A percentile compares a stretch with the other conserved stretches of the same genome.
Conservation (phyloP, 257 asterid genomes). For the Pogostemon cablin region DNA sequence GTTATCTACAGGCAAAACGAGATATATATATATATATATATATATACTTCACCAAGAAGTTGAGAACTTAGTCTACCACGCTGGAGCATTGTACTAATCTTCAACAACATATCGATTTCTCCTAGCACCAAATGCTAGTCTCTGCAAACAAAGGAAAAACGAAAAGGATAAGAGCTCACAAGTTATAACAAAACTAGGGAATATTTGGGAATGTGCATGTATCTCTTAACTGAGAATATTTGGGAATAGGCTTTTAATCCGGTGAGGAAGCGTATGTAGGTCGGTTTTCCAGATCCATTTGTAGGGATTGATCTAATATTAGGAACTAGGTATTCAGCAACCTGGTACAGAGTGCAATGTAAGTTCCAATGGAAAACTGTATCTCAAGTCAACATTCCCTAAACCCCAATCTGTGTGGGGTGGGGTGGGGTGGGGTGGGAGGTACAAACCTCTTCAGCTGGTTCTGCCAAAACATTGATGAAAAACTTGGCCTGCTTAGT, state of each 20-base stretch:
- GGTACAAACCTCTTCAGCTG: slow-evolving; percentile 79
- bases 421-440: background rate
- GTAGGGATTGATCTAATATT: slow-evolving; percentile 74
- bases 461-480: slow-evolving; percentile 96
- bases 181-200: background rate
- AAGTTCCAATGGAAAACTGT: background rate
- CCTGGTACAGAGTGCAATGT: slow-evolving; percentile 44
- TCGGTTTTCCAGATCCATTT: slow-evolving; percentile 74
- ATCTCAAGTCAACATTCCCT: background rate
- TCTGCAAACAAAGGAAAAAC: slow-evolving; percentile 39
- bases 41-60: no score
- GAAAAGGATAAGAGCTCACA: slow-evolving; percentile 22
- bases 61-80: no score
- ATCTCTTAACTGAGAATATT: slow-evolving; percentile 73
- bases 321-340: slow-evolving; percentile 83
- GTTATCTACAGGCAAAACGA: no score
- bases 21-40: no score
- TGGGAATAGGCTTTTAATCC: slow-evolving; percentile 94
- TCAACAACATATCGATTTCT: slow-evolving; percentile 77
- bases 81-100: slow-evolving; percentile 46
- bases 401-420: background rate
- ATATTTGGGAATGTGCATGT: no score
- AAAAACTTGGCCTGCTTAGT: slow-evolving; percentile 99
- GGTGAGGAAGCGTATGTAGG: slow-evolving; percentile 91
- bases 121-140: slow-evolving; percentile 90